Evolutionary conservation across 352 stramenopile genomes (phyloP), one percentile per base, ranked within the genome.

Genomic region (Phytophthora crassamura): DNA sequence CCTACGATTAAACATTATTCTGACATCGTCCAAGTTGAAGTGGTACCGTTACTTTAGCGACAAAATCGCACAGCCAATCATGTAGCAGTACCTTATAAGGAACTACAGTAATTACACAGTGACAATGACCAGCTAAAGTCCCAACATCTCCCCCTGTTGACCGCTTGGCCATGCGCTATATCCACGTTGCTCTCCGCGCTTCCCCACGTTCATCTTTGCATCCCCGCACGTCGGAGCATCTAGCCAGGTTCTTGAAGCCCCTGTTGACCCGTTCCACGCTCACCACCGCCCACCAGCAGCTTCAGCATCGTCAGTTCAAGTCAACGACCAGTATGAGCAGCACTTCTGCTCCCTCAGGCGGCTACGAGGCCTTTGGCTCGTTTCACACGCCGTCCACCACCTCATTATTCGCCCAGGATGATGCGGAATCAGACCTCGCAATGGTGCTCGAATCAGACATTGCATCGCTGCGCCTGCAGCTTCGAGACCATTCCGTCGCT

Each of bases 301-400:
- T 43, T n/a, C 47, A 62, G 7, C n/a, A 49, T 60, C 36, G 11
- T 18, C 52, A 7, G 5, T 52, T 56, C 5, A 66, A 43, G 11
- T 64, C 52, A 15, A 48, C 55, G 10, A 36, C 52, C 14, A 14
- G 8, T 4, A 62, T 66, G 63, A 4, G 33, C 34, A 38, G 25
- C 5, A 20, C 14, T 15, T 3, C 53, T 5, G 7, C 20, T 2
- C 48, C 50, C 40, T 67, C 46, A 28, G 25, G 12, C 22, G 79
- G 82, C 30, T 94, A 92, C 61, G 75, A 91, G 41, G 74, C 86
- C 6, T 91, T 92, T 15, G 84, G 86, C 22, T 94, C 86, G 9
- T 94, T 94, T 74, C 86, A 94, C 75, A 84, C 82, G 40, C 74
- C 80, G 38, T 84, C 83, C 22, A 78, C 77, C 1, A 73, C 75